Conservation (phyloP, 768 basidiomycete species). For the Termitomyces sp. region DNA sequence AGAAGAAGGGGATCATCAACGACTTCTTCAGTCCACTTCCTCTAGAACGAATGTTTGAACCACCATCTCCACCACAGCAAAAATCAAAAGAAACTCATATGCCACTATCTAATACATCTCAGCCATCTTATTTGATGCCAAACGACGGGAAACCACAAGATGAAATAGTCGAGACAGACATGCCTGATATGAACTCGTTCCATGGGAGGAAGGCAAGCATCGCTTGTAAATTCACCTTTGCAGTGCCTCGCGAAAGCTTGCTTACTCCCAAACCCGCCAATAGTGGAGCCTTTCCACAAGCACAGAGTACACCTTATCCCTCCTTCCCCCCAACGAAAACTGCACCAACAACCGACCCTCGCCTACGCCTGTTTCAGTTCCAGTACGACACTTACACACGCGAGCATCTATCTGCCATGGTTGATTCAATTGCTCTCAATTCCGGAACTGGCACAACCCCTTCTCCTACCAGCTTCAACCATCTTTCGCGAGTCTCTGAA, state of each 20-base stretch:
- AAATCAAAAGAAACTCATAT: constrained; percentile 12
- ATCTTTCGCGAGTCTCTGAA: constrained; percentile 47
- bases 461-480: constrained; percentile 42
- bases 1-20: constrained; percentile 61
- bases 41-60: constrained; percentile 91
- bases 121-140: constrained; percentile 1
- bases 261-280: constrained; percentile 24
- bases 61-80: constrained; percentile 84
- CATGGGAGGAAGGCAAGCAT: constrained; percentile 43
- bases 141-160: constrained; percentile 20
- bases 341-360: constrained; percentile 58
- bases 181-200: constrained; percentile 44
- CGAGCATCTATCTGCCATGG: constrained; percentile 89
- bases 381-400: constrained; percentile 97
- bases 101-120: constrained; percentile 13
- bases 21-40: constrained; percentile 87
- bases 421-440: constrained; percentile 89
- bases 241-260: constrained; percentile 42
- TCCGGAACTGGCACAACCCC: constrained; percentile 47
- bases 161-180: constrained; percentile 47
- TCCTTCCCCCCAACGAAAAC: constrained; percentile 22
- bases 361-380: constrained; percentile 85
- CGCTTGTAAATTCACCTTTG: constrained; percentile 72
- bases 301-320: constrained; percentile 58
- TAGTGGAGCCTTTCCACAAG: constrained; percentile 39